Conservation (phyloP, 2,329 filamentous ascomycete species). For the Xylaria digitata region DNA sequence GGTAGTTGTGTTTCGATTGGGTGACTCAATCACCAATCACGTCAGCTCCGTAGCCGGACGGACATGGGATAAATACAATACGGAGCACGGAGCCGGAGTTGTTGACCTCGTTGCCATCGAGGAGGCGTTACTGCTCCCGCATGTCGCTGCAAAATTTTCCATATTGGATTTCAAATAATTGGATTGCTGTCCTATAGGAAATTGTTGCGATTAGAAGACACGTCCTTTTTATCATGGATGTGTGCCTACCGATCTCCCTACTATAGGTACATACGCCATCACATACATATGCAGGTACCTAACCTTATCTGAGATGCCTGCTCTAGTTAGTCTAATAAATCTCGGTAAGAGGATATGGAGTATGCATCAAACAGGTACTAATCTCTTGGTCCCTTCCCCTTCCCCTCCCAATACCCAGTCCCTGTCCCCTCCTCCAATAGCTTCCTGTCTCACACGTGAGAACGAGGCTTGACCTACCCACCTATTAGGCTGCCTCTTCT, state of each 20-base stretch:
- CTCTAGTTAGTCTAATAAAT: no score
- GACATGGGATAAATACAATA: background rate
- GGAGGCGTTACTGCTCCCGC: background rate
- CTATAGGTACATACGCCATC: no score
- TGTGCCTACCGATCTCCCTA: background rate
- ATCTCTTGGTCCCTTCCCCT: no score
- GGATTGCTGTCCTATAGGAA: no score
- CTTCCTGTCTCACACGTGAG: background rate
- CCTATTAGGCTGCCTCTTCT: background rate
- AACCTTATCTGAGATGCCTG: no score
- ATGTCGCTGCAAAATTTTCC: no score
- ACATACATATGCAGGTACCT: no score
- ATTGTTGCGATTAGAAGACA: no score
- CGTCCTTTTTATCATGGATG: background rate
- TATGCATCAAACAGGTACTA: no score
- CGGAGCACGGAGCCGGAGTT: constrained; percentile 18
- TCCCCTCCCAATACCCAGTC: background rate
- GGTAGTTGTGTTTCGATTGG: background rate
- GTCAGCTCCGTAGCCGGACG: constrained; percentile 31
- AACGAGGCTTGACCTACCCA: constrained; percentile 4
- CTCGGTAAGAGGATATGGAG: no score
- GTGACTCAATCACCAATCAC: constrained; percentile 28
- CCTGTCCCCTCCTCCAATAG: no score
- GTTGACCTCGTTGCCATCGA: background rate
- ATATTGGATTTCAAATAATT: background rate